Percentiles rank a stretch among this genome's conserved stretches.
Conservation (phyloP, 2,329 filamentous ascomycete genomes). For the Verticillium dahliae region DNA sequence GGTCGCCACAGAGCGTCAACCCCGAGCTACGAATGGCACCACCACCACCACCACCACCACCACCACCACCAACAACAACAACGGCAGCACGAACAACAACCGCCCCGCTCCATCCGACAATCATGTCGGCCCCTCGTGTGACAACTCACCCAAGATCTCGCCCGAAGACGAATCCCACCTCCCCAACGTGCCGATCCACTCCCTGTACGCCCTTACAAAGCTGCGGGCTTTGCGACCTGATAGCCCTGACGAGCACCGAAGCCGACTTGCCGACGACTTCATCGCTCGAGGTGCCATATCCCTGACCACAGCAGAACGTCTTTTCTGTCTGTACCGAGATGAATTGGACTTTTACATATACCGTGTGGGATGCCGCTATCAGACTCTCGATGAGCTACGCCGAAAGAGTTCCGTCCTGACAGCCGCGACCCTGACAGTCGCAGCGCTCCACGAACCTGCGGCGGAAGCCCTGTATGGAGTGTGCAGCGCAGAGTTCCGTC, state of each 20-base stretch:
- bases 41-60: too few relatives aligned
- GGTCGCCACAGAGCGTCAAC: not conserved
- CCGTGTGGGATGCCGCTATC: conserved; percentile 41
- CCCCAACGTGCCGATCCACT: conserved; percentile 30
- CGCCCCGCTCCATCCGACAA: conserved; percentile 6
- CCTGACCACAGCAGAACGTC: conserved; percentile 39
- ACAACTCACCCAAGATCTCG: conserved; percentile 14
- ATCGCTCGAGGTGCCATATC: conserved; percentile 33
- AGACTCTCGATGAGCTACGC: conserved; percentile 42
- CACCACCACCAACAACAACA: not conserved
- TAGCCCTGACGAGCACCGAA: conserved; percentile 20
- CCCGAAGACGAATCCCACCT: conserved; percentile 24
- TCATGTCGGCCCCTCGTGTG: conserved; percentile 11
- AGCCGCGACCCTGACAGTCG: conserved; percentile 49
- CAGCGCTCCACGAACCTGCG: conserved; percentile 49
- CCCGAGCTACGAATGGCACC: not conserved
- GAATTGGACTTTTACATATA: conserved; percentile 45
- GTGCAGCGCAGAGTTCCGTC: conserved; percentile 48
- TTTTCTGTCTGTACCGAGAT: conserved; percentile 43
- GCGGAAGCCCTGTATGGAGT: conserved; percentile 43
- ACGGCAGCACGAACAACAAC: not conserved
- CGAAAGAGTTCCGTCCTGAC: conserved; percentile 48
- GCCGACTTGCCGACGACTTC: conserved; percentile 19
- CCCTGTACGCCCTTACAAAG: conserved; percentile 29
- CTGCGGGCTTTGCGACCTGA: conserved; percentile 22